Evolutionary conservation across 116 monocot species (phyloP).

Genomic region (Posidonia oceanica): DNA sequence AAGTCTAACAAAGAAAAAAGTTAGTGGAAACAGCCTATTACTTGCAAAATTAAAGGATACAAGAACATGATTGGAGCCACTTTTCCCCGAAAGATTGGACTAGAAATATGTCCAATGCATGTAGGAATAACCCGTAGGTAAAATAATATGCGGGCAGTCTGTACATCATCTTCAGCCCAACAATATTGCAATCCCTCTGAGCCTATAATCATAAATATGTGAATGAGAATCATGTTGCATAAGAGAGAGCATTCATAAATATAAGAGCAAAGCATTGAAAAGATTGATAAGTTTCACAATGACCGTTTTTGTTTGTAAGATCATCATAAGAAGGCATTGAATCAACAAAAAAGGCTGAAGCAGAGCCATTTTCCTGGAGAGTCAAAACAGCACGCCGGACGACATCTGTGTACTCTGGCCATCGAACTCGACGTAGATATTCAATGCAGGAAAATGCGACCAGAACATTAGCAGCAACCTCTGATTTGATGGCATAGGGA

Average conservation of each 20-base stretch:
- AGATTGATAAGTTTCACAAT: not conserved
- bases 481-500: constrained; percentile 9
- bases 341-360: constrained; percentile 37
- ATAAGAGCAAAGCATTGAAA: not conserved
- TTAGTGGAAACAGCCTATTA: not conserved
- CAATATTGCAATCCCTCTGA: constrained; percentile 33
- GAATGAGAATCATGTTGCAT: not conserved
- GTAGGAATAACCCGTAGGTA: constrained; percentile 82
- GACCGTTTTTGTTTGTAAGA: constrained; percentile 47
- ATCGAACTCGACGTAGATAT: constrained; percentile 61
- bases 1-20: too few relatives aligned
- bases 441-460: constrained; percentile 93
- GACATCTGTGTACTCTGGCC: constrained; percentile 84
- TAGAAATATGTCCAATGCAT: constrained; percentile 48
- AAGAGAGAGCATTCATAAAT: constrained; percentile 2
- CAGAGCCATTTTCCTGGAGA: constrained; percentile 44
- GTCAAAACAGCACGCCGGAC: constrained; percentile 61
- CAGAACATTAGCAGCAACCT: constrained; percentile 45
- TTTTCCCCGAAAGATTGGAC: constrained; percentile 38
- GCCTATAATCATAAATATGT: not conserved
- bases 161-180: constrained; percentile 86
- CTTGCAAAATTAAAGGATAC: constrained; percentile 55
- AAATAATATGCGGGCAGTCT: constrained; percentile 76
- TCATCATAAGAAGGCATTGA: constrained; percentile 83
- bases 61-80: constrained; percentile 79